These are phyloP conservation scores for Cutaneotrichosporon dermatis DNA, from an alignment of 1,284 basidiomycete species.

Conservation along the genomic window DNA sequence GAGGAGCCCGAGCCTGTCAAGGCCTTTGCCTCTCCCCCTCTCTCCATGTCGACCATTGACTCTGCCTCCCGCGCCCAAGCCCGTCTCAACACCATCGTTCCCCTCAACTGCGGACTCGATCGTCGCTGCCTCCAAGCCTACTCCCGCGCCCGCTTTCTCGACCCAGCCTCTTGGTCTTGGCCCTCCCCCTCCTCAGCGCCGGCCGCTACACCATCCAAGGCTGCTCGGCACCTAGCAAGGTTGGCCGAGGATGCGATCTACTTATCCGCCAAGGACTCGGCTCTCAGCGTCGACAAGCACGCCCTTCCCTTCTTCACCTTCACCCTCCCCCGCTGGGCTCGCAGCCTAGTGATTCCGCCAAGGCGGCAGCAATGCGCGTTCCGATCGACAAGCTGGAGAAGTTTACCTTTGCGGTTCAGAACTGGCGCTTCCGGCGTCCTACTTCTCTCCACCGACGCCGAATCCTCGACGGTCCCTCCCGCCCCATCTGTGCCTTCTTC, in stretches of 20 bases:
- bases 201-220: background rate
- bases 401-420: conserved; percentile 52
- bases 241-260: conserved; percentile 18
- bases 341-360: conserved; percentile 18
- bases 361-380: conserved; percentile 18
- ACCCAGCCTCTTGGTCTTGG: conserved; percentile 12
- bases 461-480: background rate
- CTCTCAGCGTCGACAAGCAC: conserved; percentile 30
- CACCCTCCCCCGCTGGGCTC: conserved; percentile 8
- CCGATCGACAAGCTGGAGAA: conserved; percentile 45
- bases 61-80: conserved; percentile 1
- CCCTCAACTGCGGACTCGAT: conserved; percentile 10
- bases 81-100: background rate
- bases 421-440: conserved; percentile 33
- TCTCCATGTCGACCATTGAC: conserved; percentile 12
- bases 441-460: background rate
- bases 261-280: conserved; percentile 38
- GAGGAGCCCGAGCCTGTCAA: conserved; percentile 23
- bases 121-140: conserved; percentile 8
- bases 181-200: background rate
- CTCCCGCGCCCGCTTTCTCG: conserved; percentile 16
- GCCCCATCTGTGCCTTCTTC: conserved; percentile 2
- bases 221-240: background rate
- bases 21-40: conserved; percentile 13
- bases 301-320: conserved; percentile 38